Base-by-base conservation (phyloP, 768 basidiomycete species). In the Trametes elegans region DNA sequence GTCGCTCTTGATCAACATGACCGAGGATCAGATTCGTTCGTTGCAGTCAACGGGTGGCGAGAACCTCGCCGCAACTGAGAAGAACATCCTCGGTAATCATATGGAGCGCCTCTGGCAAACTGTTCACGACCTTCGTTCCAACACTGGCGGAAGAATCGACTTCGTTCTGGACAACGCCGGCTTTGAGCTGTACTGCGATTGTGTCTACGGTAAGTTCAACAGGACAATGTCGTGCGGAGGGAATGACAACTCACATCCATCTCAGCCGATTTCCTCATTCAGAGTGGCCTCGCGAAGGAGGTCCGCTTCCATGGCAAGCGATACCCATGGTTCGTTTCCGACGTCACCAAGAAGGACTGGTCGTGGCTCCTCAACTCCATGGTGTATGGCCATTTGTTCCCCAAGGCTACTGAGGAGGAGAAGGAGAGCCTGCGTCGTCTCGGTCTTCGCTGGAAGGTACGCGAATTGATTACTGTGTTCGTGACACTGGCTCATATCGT, bases 11-110 rank as follows among this genome's bases (percentile, higher is more conserved):
- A 98, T 97, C 71, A 92, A 98, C 73, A 96, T 97, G 94, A 90
- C 90, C 7, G 95, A 98, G 71, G 94, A 97, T 27, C 94, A 97
- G 70, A 97, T 98, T 74, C 94, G 93, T 69, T 82, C 87, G 41
- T 79, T 97, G n/a, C 95, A 98, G 68, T 94, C 93, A 13, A 96
- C 94, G 16, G 95, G 94, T 10, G 93, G 93, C n/a, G 95, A 93
- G 41, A 84, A 92, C 57, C 84, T 98, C 40, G 94, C 94, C 3
- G 91, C 93, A 1, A 94, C 95, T 1, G 93, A 96, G 73, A 94
- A 95, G 74, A 97, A 97, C 63, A 97, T 97, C 60, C 77, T 97
- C 27, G 94, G 93, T 31, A 96, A 97, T 71, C 78, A 93, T 66
- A 75, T 91, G 58, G 67, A 72, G 36, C 70, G 79, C 18, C 72